Evolutionary conservation across 768 basidiomycete species (phyloP).

Genomic region (Rhodotorula graminis): DNA sequence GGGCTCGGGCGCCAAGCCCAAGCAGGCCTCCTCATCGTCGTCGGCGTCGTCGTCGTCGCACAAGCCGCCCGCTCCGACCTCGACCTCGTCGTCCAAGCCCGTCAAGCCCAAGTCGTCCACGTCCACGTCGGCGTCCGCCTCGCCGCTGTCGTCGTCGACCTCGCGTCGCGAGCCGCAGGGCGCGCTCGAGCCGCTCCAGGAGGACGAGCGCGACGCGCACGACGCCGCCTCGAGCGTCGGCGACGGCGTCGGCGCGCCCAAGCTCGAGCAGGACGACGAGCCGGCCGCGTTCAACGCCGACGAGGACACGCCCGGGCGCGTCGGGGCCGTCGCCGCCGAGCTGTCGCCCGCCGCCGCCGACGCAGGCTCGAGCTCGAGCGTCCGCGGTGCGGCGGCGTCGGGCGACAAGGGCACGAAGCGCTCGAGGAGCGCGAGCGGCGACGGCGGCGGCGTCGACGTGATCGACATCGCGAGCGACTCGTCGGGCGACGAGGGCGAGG

Average conservation of each 20-base stretch:
- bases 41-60: neutral
- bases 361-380: no score
- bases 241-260: neutral
- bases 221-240: neutral
- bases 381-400: no score
- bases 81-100: neutral
- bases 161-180: neutral
- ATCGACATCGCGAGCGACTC: conserved; percentile 3
- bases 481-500: neutral
- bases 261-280: conserved; percentile 5
- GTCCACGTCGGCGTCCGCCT: neutral
- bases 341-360: conserved; percentile 58
- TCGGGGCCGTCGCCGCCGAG: conserved; percentile 60
- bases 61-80: neutral
- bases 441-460: neutral
- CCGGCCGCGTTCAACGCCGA: conserved; percentile 58
- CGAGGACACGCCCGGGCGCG: conserved; percentile 51
- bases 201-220: conserved; percentile 2
- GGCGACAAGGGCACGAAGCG: neutral
- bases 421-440: neutral
- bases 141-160: neutral
- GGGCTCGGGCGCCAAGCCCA: no score
- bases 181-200: neutral
- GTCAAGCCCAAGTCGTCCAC: neutral
- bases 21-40: neutral